Evolutionary conservation across 768 basidiomycete species (phyloP).

Genomic region (Solioccasus polychromus): DNA sequence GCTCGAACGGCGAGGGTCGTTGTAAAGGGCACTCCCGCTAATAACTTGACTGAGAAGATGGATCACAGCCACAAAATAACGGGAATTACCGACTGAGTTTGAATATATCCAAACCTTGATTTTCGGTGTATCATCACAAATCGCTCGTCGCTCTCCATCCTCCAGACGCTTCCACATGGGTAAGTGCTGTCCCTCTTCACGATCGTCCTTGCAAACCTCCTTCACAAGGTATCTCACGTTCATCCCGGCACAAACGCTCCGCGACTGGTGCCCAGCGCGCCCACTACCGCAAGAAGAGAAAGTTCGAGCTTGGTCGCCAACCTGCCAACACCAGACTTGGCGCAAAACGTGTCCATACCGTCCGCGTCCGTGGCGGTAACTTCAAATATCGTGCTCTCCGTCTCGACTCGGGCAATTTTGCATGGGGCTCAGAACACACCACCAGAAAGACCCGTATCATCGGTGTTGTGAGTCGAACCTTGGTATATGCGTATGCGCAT

Average conservation of each 20-base stretch:
- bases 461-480: constrained; percentile 70
- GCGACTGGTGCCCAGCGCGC: constrained; percentile 89
- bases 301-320: constrained; percentile 99
- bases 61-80: constrained; percentile 24
- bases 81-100: constrained; percentile 29
- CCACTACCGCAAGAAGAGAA: constrained; percentile 99
- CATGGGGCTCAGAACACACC: constrained; percentile 94
- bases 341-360: constrained; percentile 89
- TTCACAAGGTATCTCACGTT: constrained; percentile 86
- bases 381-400: constrained; percentile 94
- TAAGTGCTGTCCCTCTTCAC: constrained; percentile 42
- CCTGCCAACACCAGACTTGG: constrained; percentile 97
- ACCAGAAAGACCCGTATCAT: constrained; percentile 97
- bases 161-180: constrained; percentile 79
- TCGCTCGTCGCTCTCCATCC: constrained; percentile 45
- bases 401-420: constrained; percentile 96
- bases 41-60: no score
- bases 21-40: constrained; percentile 5
- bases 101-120: constrained; percentile 36
- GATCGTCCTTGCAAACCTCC: constrained; percentile 8
- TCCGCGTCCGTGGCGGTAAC: constrained; percentile 95
- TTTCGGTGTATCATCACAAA: constrained; percentile 53
- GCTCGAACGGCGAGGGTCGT: constrained; percentile 18
- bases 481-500: constrained; percentile 7
- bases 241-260: constrained; percentile 96